Evolutionary conservation across 2,329 filamentous ascomycete species (phyloP).

Genomic region (Aurifilum marmelostoma): DNA sequence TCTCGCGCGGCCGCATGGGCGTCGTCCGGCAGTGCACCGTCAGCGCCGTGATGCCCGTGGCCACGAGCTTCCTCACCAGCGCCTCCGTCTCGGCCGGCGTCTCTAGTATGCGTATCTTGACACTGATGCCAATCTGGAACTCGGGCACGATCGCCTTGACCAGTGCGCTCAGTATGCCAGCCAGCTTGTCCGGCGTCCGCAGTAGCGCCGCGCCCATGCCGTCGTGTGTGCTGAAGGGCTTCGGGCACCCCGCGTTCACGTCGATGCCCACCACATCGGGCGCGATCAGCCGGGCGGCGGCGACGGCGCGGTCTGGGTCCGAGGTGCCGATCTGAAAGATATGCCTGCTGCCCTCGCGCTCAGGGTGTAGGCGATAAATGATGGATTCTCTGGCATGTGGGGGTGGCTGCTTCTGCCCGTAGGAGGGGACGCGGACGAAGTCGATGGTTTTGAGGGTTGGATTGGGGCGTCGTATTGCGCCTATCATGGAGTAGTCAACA

Average conservation of each 20-base stretch:
- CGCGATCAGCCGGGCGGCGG: conserved; percentile 82
- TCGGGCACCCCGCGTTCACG: conserved; percentile 97
- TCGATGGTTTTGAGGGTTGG: conserved; percentile 78
- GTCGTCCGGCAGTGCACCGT: conserved; percentile 96
- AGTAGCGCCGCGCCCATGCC: conserved; percentile 96
- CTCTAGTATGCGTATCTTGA: conserved; percentile 91
- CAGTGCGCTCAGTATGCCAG: conserved; percentile 79
- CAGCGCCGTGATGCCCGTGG: conserved; percentile 87
- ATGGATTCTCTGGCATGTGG: conserved; percentile 64
- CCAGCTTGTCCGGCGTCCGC: conserved; percentile 80
- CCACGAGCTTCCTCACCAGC: conserved; percentile 77
- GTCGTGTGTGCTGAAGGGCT: conserved; percentile 89
- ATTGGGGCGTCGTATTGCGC: conserved; percentile 78
- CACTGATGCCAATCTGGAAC: conserved; percentile 89
- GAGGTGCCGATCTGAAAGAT: conserved; percentile 94
- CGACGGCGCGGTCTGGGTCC: conserved; percentile 78
- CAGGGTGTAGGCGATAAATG: conserved; percentile 83
- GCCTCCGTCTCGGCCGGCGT: conserved; percentile 73
- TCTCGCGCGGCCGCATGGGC: conserved; percentile 89
- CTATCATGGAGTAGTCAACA: conserved; percentile 89
- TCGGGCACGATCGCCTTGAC: conserved; percentile 77
- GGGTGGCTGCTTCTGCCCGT: conserved; percentile 63
- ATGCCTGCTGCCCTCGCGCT: conserved; percentile 71
- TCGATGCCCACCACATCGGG: conserved; percentile 91
- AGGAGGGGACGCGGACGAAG: conserved; percentile 76